A percentile compares a stretch with the other conserved stretches of the same genome.
Conservation (phyloP, 2,329 filamentous ascomycete genomes). For the Beauveria pseudobassiana region DNA sequence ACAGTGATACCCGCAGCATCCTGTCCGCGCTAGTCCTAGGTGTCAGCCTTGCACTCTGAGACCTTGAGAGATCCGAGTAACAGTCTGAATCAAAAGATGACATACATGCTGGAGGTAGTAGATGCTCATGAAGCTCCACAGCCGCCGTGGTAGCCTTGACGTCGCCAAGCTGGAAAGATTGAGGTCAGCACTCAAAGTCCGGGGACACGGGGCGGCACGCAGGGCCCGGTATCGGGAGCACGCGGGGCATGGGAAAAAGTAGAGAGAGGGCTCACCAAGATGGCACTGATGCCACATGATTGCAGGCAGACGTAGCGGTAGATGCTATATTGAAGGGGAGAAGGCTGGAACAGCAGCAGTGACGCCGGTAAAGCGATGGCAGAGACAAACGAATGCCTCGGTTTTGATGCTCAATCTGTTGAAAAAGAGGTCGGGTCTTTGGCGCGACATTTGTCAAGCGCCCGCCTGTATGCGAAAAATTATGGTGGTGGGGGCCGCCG, state of each 20-base stretch:
- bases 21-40: conserved; percentile 57
- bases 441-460: background rate
- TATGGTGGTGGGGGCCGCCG: background rate
- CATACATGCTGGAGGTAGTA: conserved; percentile 55
- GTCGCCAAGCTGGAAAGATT: conserved; percentile 23
- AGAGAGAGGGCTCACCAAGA: conserved; percentile 5
- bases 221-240: conserved; percentile 4
- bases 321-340: background rate
- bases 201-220: background rate
- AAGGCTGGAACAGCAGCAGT: conserved; percentile 6
- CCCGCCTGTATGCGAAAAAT: conserved; percentile 2
- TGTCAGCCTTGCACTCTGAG: conserved; percentile 12
- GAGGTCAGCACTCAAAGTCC: background rate
- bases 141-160: conserved; percentile 39
- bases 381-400: conserved; percentile 1
- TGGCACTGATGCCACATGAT: conserved; percentile 8
- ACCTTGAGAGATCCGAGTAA: background rate
- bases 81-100: conserved; percentile 1
- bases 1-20: conserved; percentile 84
- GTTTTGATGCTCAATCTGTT: background rate
- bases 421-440: background rate
- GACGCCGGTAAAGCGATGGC: conserved; percentile 1
- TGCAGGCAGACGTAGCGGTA: background rate
- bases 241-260: background rate
- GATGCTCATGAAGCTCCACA: conserved; percentile 63